Evolutionary conservation across 176 grass and related monocot species (phyloP), one percentile per base, ranked within the genome.

Genomic region (Thinopyrum elongatum): DNA sequence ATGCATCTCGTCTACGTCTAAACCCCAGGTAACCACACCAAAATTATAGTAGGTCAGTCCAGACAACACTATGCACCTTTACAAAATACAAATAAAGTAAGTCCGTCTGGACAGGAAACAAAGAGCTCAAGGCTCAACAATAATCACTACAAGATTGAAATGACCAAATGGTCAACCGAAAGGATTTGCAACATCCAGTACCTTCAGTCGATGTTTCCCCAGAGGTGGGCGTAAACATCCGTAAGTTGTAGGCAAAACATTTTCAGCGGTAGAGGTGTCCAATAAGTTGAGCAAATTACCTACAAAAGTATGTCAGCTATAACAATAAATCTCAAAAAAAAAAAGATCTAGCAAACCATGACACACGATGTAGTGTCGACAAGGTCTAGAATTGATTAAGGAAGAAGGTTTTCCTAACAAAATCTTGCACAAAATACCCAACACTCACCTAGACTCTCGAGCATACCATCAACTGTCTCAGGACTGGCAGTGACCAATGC

Each of bases 181-280:
- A 39, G 36, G 26, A 35, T 74, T 22, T 83, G 51, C 19, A 69
- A 67, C 9, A 80, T 65, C 67, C 31, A 42, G 80, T 86, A 99
- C 97, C 92, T 99, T 99, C 84, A 99, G 74, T 64, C 94, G 90
- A 83, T 97, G 94, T 75, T 99, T 99, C 69, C 94, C 97, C 27
- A 99, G 92, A 53, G 97, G 97, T 83, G 97, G 94, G 53, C 85
- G 85, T 42, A 99, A 86, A 53, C 22, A 92, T 61, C 97, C 97
- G 42, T 99, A 99, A 55, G 97, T 97, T 23, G 94, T 99, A 80
- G 89, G 94, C 83, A 99, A 93, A 16, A 76, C 66, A 76, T 29
- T 89, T 87, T 88, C 94, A 91, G 85, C 71, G 70, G 76, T 64
- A 86, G 93, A 94, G 66, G 84, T 85, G 75, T 97, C 92, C 87